Base-by-base conservation (phyloP, 768 basidiomycete species). In the Termitomyces sp. region DNA sequence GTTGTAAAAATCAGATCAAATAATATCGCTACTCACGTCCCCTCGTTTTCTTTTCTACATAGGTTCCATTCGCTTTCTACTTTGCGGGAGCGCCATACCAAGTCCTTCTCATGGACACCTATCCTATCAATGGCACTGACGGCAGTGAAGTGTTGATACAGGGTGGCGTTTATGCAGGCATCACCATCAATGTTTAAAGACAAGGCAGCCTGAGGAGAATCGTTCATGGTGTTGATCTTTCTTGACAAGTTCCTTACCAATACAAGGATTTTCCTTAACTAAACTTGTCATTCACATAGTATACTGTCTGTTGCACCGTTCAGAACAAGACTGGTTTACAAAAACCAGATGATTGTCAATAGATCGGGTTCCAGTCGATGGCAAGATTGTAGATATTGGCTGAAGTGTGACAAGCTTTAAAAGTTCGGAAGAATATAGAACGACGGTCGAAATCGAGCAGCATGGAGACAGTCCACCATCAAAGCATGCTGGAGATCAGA, bases 141-240 rank as follows among this genome's bases (percentile, higher is more conserved):
- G 53, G 57, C 11, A 54, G 53, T 29, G 48, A 61, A 44, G 56
- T 58, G n/a, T 25, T 58, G 31, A 37, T 55, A 23, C 53, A 58
- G n/a, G 60, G 60, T n/a, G 54, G 60, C 19, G 12, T 56, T 35
- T 27, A 3, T 19, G 31, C 19, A 10, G 25, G 32, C 14, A 42
- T 58, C 21, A 55, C 34, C 5, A 54, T 61, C 21, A 48, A 45
- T 41, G 48, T 35, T 43, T 52, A 7, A 45, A 29, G 37, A n/a
- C 16, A n/a, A 56, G 16, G 16, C 8, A 19, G 8, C 44, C 5
- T 12, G 27, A 23, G 12, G 45, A 35, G 9, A 27, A 41, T 31
- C 2, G 23, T 3, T 29, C 7, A 29, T 23, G 42, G 42, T 21
- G 21, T 49, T 35, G 12, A 27, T 17, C n/a, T 38, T 38, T 50